Percentiles rank a stretch among this genome's conserved stretches.
Conservation (phyloP, 2,329 filamentous ascomycete genomes). For the Niveomyces coronatus region DNA sequence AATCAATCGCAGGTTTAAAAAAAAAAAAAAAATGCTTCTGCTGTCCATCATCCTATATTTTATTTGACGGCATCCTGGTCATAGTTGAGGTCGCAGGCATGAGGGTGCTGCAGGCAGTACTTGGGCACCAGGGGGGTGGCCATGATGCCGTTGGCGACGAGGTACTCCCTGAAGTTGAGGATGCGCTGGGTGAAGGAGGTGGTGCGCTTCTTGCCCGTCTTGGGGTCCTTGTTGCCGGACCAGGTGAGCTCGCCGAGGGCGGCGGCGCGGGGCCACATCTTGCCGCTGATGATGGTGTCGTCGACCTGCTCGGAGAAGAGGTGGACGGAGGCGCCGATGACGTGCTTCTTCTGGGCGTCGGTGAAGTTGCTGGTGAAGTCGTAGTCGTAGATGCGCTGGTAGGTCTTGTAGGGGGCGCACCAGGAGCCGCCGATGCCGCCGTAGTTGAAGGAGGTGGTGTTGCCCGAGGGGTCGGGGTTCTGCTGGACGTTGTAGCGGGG, state of each 20-base stretch:
- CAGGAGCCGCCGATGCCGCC: conserved; percentile 43
- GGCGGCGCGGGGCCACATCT: conserved; percentile 47
- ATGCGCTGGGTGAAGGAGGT: conserved; percentile 5
- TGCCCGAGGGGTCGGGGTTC: conserved; percentile 33
- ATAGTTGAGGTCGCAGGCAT: conserved; percentile 44
- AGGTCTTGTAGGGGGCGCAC: conserved; percentile 49
- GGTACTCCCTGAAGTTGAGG: conserved; percentile 8
- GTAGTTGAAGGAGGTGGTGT: conserved; percentile 41
- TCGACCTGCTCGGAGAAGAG: conserved; percentile 47
- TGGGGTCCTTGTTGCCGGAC: conserved; percentile 41
- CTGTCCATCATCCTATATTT: background rate
- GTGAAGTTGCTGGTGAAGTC: conserved; percentile 43
- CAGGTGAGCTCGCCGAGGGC: conserved; percentile 45
- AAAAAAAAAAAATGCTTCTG: no score
- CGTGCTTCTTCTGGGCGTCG: conserved; percentile 32
- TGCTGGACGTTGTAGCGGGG: conserved; percentile 42
- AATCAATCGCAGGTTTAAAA: no score
- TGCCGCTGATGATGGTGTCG: conserved; percentile 36
- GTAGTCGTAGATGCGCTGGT: conserved; percentile 50
- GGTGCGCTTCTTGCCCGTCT: conserved; percentile 12
- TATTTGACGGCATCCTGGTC: conserved; percentile 32
- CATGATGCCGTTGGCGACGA: conserved; percentile 8
- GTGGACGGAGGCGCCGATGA: conserved; percentile 41
- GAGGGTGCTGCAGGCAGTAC: conserved; percentile 47
- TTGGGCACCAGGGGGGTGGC: conserved; percentile 43